These are phyloP conservation scores for Xenoacremonium recifei DNA, from an alignment of 2,329 filamentous ascomycete species.

Conservation along the genomic window DNA sequence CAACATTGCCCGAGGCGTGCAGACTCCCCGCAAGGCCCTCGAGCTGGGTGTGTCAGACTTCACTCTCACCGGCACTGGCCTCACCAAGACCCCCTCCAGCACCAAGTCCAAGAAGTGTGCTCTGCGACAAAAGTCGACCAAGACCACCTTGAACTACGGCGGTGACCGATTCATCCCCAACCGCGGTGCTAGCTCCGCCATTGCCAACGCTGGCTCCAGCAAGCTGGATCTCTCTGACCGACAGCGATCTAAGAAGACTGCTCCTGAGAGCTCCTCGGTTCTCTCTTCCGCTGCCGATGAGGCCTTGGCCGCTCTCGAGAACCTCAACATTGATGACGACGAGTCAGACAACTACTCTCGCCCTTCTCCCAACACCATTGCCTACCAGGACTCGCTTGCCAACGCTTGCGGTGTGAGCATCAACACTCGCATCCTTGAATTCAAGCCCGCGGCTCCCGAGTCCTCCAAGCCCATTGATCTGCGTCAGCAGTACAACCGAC, in stretches of 20 bases:
- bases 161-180: slow-evolving; percentile 97
- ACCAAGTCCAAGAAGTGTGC: slow-evolving; percentile 56
- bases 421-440: slow-evolving; percentile 93
- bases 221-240: slow-evolving; percentile 76
- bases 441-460: slow-evolving; percentile 97
- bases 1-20: slow-evolving; percentile 76
- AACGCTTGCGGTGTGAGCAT: slow-evolving; percentile 89
- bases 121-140: slow-evolving; percentile 59
- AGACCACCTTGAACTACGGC: slow-evolving; percentile 77
- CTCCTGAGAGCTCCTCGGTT: slow-evolving; percentile 68
- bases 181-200: slow-evolving; percentile 83
- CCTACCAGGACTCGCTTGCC: slow-evolving; percentile 89
- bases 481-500: slow-evolving; percentile 95
- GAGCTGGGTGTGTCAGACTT: slow-evolving; percentile 94
- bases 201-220: slow-evolving; percentile 75
- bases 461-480: slow-evolving; percentile 98
- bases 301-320: slow-evolving; percentile 74
- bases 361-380: slow-evolving; percentile 81
- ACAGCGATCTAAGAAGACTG: slow-evolving; percentile 70
- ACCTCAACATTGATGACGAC: slow-evolving; percentile 70
- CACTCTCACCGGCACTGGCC: slow-evolving; percentile 80
- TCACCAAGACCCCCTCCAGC: slow-evolving; percentile 57
- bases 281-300: slow-evolving; percentile 80
- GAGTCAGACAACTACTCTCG: slow-evolving; percentile 69
- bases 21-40: slow-evolving; percentile 77